Conservation (phyloP, 2,329 filamentous ascomycete genomes). For the Aspergillus phoenicis region DNA sequence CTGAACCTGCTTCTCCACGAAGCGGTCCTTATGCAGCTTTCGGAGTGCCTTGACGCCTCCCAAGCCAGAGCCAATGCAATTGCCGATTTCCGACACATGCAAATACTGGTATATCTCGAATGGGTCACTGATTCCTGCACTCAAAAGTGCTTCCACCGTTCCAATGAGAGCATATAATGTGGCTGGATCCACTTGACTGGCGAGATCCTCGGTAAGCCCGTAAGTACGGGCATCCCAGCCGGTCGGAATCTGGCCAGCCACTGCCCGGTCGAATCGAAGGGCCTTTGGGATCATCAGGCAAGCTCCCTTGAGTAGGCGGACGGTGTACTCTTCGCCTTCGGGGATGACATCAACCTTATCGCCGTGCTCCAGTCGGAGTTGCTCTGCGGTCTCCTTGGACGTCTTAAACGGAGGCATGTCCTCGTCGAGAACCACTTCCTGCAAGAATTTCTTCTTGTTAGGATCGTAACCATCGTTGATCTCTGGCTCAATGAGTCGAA, state of each 20-base stretch:
- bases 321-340: constrained; percentile 51
- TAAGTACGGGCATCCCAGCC: constrained; percentile 95
- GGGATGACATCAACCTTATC: not conserved
- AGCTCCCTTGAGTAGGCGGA: constrained; percentile 89
- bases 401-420: constrained; percentile 79
- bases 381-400: constrained; percentile 7
- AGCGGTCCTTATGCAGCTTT: constrained; percentile 95
- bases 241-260: constrained; percentile 90
- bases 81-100: constrained; percentile 91
- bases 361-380: constrained; percentile 6
- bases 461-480: constrained; percentile 60
- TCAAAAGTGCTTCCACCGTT: constrained; percentile 82
- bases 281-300: constrained; percentile 57
- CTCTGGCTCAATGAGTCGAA: constrained; percentile 69
- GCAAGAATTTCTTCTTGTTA: constrained; percentile 91
- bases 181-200: constrained; percentile 90
- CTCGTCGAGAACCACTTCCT: constrained; percentile 92
- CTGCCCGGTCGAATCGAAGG: constrained; percentile 36
- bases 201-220: constrained; percentile 92
- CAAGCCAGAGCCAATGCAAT: constrained; percentile 94
- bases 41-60: constrained; percentile 84
- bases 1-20: constrained; percentile 89
- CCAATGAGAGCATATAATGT: constrained; percentile 92
- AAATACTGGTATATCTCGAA: constrained; percentile 99
- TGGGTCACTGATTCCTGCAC: constrained; percentile 90